A percentile compares a stretch with the other conserved stretches of the same genome.
Conservation (phyloP, 805 yeast genomes). For the Priceomyces haplophilus region DNA sequence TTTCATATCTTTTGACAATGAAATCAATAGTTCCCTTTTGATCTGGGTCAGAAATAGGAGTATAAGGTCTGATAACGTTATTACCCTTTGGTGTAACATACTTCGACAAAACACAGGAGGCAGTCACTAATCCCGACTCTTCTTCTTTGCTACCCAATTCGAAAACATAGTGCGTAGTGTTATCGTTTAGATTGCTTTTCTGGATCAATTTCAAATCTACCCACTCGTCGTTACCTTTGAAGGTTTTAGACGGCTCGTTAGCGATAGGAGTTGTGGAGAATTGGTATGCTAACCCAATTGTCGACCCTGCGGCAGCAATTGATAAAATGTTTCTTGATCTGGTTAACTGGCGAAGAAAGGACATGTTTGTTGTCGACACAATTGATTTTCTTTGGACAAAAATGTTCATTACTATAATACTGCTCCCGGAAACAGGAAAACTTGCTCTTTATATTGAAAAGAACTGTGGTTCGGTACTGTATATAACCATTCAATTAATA, state of each 20-base stretch:
- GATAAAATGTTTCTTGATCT: conserved; percentile 30
- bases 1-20: conserved; percentile 78
- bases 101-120: conserved; percentile 80
- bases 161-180: conserved; percentile 69
- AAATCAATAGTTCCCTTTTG: conserved; percentile 74
- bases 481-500: background rate
- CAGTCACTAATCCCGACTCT: conserved; percentile 71
- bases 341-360: conserved; percentile 20
- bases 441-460: conserved; percentile 3
- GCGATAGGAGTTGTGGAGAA: conserved; percentile 21
- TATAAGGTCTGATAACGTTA: conserved; percentile 83
- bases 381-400: background rate
- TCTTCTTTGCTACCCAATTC: conserved; percentile 65
- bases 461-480: conserved; percentile 1
- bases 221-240: conserved; percentile 68
- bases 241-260: conserved; percentile 45
- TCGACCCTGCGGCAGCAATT: conserved; percentile 30
- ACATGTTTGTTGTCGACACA: conserved; percentile 13
- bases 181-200: conserved; percentile 49
- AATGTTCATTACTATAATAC: background rate
- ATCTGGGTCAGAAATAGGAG: conserved; percentile 75
- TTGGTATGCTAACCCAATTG: conserved; percentile 32
- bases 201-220: conserved; percentile 60
- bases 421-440: background rate
- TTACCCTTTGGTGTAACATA: conserved; percentile 79